phyloP scores from a whole-genome alignment of 2,329 filamentous ascomycete genomes.

The Neopestalotiopsis sp. region DNA sequence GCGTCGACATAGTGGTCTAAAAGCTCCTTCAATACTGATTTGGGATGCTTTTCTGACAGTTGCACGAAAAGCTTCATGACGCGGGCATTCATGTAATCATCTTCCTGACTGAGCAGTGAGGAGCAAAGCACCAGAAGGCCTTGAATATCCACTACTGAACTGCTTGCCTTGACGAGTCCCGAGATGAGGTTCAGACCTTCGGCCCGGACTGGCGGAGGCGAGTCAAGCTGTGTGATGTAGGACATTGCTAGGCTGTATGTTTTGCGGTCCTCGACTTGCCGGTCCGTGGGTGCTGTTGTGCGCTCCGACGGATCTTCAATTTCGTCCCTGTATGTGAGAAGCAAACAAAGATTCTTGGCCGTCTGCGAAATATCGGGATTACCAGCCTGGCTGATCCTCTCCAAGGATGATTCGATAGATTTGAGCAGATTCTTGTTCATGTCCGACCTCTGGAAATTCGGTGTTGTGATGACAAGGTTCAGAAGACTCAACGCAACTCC shows the following conservation, averaged over 20 bases:
- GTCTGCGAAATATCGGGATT: slow-evolving; percentile 54
- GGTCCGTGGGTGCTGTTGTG: slow-evolving; percentile 46
- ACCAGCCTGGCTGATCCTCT: slow-evolving; percentile 45
- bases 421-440: slow-evolving; percentile 47
- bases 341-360: slow-evolving; percentile 59
- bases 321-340: slow-evolving; percentile 62
- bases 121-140: slow-evolving; percentile 68
- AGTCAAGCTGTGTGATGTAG: slow-evolving; percentile 67
- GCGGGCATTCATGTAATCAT: slow-evolving; percentile 75
- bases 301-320: slow-evolving; percentile 51
- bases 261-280: slow-evolving; percentile 64
- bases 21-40: slow-evolving; percentile 65
- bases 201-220: slow-evolving; percentile 69
- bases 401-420: slow-evolving; percentile 56
- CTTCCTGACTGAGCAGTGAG: slow-evolving; percentile 67
- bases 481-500: slow-evolving; percentile 64
- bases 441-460: slow-evolving; percentile 58
- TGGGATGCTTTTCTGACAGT: slow-evolving; percentile 66
- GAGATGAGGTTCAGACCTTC: slow-evolving; percentile 69
- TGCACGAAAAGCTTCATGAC: slow-evolving; percentile 69
- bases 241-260: slow-evolving; percentile 67
- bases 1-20: slow-evolving; percentile 72
- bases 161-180: slow-evolving; percentile 58
- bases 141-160: slow-evolving; percentile 69
- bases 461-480: slow-evolving; percentile 63